Percentiles rank a stretch among this genome's conserved stretches.
These are phyloP conservation scores for Eucalyptus cloeziana DNA, from an alignment of 345 rosid genomes.

Conservation along the genomic window DNA sequence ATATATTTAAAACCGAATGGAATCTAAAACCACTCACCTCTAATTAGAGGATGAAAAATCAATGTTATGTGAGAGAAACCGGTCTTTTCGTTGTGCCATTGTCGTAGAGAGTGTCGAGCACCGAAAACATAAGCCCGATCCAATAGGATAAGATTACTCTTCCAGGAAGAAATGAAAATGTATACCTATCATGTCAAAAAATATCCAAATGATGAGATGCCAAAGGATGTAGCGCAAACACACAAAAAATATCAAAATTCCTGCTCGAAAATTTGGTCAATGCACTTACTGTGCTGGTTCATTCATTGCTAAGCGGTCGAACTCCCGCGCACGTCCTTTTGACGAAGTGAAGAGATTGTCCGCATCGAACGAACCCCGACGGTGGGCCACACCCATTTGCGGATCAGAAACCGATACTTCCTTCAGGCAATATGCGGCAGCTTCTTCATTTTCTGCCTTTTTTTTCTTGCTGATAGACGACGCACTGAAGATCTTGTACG, in stretches of 20 bases:
- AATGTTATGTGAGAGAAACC: neutral
- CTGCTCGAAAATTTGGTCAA: neutral
- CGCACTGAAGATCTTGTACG: too few species aligned
- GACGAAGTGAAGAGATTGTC: neutral
- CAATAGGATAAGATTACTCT: neutral
- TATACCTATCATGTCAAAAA: neutral
- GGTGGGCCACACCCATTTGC: neutral
- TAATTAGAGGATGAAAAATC: neutral
- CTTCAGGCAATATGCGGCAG: neutral
- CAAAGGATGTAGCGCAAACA: neutral
- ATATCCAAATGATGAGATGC: neutral
- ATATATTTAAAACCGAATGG: rapidly evolving
- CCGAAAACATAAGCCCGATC: neutral
- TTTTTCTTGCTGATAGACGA: too few species aligned
- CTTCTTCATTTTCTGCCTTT: too few species aligned
- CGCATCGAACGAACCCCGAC: neutral
- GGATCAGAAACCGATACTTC: neutral
- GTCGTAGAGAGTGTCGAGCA: neutral
- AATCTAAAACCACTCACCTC: rapidly evolving
- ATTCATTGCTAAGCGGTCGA: neutral
- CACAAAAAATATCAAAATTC: neutral
- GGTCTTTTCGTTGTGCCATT: neutral
- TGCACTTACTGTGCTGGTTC: neutral
- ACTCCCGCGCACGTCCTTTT: neutral
- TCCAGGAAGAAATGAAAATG: neutral